phyloP scores from a whole-genome alignment of 208 protist species.

The Leishmania aethiopica region DNA sequence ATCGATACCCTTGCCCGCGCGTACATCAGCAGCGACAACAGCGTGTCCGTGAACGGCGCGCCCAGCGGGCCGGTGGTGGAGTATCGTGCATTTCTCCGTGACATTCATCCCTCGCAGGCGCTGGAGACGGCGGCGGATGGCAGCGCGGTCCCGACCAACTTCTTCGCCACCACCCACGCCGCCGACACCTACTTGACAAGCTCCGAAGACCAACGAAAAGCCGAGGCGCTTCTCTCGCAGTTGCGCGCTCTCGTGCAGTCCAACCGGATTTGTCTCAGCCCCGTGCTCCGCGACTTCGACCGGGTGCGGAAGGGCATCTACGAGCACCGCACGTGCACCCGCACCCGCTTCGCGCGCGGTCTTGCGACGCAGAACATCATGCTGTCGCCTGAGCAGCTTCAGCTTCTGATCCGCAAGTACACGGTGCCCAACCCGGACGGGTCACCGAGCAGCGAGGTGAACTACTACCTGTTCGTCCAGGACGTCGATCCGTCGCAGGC shows the following conservation, averaged over 20 bases:
- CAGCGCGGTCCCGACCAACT: constrained; percentile 40
- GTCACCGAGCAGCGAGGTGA: constrained; percentile 71
- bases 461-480: constrained; percentile 89
- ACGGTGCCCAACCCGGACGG: constrained; percentile 66
- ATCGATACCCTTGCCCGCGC: constrained; percentile 61
- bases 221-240: constrained; percentile 48
- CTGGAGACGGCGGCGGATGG: constrained; percentile 10
- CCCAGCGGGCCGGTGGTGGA: constrained; percentile 41
- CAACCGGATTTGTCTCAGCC: constrained; percentile 82
- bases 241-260: constrained; percentile 62
- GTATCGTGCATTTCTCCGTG: constrained; percentile 75
- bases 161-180: constrained; percentile 58
- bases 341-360: constrained; percentile 78
- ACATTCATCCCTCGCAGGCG: constrained; percentile 54
- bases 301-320: constrained; percentile 81
- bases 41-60: background rate
- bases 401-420: constrained; percentile 83
- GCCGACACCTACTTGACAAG: constrained; percentile 50
- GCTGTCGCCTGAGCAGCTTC: constrained; percentile 70
- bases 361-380: constrained; percentile 88
- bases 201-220: constrained; percentile 30
- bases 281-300: constrained; percentile 90
- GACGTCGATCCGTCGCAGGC: constrained; percentile 77
- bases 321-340: constrained; percentile 83
- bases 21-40: constrained; percentile 41